Evolutionary conservation across 257 asterid species (phyloP), one percentile per base, ranked within the genome.

Genomic region (Fraxinus pennsylvanica): DNA sequence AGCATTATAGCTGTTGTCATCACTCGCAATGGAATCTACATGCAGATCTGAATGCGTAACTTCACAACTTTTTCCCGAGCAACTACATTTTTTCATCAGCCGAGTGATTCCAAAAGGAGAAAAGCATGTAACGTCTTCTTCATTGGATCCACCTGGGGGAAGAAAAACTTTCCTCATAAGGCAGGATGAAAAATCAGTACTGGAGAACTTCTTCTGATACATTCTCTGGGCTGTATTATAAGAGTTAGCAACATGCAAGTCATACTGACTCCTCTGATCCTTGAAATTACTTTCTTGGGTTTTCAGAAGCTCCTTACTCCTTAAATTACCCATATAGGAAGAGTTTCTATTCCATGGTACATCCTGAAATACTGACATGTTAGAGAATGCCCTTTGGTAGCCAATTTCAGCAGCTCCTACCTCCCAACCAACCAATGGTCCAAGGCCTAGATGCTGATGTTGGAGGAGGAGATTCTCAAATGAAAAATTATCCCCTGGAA

Each of bases 71-170:
- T 86, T 88, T 76, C 82, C 85, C 86, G 77, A 85, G 74, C 50
- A 59, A 84, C 75, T 78, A 78, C 74, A 41, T 82, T 87, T 82
- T 83, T 85, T 91, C 74, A 78, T 76, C 70, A 95, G 90, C 78
- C 96, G 91, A 84, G 98, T 93, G 78, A 95, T 83, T 81, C 99
- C 99, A 85, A 91, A 90, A 63, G 93, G 88, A 88, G 98, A 93
- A 86, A 92, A 86, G 79, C 97, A 91, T 69, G 91, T 80, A 76
- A 90, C 86, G 47, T 87, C 93, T 82, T 87, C 90, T 84, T 81
- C 90, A 77, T 80, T 81, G 83, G 79, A 82, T 74, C 86, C 88
- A 74, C 74, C 82, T 78, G 74, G 86, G 67, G 97, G 94, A 78
- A 95, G 84, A 76, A 95, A 86, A 82, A 89, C 85, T 76, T 85